Evolutionary conservation across 2,329 filamentous ascomycete species (phyloP).

Genomic region (Exophiala lecanii-corni): DNA sequence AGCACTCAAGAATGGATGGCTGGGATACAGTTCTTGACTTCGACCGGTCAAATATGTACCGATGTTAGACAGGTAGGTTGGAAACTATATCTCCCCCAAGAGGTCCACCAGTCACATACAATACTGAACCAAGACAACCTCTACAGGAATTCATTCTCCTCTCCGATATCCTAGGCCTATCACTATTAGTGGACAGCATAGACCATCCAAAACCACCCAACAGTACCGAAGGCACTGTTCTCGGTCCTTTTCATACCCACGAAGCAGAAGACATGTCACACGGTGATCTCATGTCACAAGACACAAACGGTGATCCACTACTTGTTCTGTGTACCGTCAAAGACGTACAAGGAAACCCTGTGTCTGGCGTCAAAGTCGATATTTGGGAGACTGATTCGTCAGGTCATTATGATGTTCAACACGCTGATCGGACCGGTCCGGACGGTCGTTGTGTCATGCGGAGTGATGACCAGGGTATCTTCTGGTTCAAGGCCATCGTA

Average conservation of each 20-base stretch:
- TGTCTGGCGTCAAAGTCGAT: conserved; percentile 66
- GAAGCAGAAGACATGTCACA: conserved; percentile 56
- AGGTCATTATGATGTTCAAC: conserved; percentile 80
- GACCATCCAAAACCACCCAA: conserved; percentile 71
- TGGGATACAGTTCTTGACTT: conserved; percentile 65
- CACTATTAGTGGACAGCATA: conserved; percentile 74
- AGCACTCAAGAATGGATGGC: conserved; percentile 75
- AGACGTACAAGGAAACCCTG: conserved; percentile 59
- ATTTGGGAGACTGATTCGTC: conserved; percentile 80
- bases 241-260: conserved; percentile 80
- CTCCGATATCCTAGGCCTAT: conserved; percentile 73
- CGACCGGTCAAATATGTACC: conserved; percentile 67
- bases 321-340: conserved; percentile 69
- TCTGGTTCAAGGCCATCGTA: conserved; percentile 81
- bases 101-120: neutral
- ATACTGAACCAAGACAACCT: neutral
- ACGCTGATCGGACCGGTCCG: conserved; percentile 57
- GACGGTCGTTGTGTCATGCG: conserved; percentile 69
- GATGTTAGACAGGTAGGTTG: conserved; percentile 65
- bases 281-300: conserved; percentile 62
- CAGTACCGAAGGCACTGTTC: conserved; percentile 71
- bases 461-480: conserved; percentile 65
- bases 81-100: too few species aligned
- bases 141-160: conserved; percentile 74
- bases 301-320: conserved; percentile 64